phyloP scores from a whole-genome alignment of 2,329 filamentous ascomycete genomes.

The Trichoderma polysporum region DNA sequence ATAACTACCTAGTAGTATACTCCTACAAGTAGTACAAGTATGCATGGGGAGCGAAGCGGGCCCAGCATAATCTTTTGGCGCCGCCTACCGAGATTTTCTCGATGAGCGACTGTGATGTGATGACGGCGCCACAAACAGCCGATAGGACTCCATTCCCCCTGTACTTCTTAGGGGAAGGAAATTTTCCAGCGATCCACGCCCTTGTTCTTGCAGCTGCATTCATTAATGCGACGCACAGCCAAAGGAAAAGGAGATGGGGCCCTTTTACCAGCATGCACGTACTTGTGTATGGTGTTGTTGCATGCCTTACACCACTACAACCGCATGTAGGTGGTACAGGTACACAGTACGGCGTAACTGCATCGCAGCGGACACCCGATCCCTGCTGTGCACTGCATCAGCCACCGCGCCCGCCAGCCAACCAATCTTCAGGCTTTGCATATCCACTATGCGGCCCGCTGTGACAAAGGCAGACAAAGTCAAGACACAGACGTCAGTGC shows the following conservation, averaged over 20 bases:
- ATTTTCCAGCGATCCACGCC: neutral
- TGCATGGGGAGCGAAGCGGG: neutral
- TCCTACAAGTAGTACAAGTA: neutral
- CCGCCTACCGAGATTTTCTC: neutral
- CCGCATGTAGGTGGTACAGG: neutral
- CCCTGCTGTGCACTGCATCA: neutral
- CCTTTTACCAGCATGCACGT: neutral
- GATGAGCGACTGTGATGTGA: neutral
- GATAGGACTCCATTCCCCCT: neutral
- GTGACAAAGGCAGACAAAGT: slow-evolving; percentile 18
- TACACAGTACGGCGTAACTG: neutral
- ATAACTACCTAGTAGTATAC: neutral
- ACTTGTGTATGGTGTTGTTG: neutral
- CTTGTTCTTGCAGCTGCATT: neutral
- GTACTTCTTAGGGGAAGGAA: neutral
- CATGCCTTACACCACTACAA: neutral
- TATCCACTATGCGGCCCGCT: slow-evolving; percentile 21
- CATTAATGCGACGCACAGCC: too few relatives aligned
- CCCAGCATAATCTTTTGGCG: neutral
- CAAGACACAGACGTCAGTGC: slow-evolving; percentile 16
- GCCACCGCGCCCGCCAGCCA: neutral
- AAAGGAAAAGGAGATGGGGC: neutral
- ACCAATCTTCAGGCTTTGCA: slow-evolving; percentile 16
- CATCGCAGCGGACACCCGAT: too few relatives aligned
- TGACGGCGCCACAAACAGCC: slow-evolving; percentile 9